phyloP scores from a whole-genome alignment of 148 eudicot species.

The Rhododendron molle region DNA sequence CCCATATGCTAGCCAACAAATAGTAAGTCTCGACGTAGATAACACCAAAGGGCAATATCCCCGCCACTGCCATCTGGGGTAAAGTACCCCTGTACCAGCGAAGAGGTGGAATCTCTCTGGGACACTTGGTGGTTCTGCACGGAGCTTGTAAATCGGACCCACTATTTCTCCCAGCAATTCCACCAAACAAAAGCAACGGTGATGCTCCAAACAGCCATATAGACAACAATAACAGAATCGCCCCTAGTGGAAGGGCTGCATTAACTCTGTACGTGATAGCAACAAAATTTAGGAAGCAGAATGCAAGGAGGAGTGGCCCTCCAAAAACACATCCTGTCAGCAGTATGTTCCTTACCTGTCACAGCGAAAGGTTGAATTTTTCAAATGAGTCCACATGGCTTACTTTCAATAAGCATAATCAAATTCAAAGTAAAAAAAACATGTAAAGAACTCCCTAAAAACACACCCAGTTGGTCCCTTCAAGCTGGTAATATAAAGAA shows the following conservation, averaged over 20 bases:
- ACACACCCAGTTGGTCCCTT: conserved; percentile 32
- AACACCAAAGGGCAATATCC: conserved; percentile 34
- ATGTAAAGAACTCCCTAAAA: background rate
- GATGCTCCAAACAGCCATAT: conserved; percentile 29
- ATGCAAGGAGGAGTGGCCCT: conserved; percentile 30
- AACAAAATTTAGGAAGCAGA: conserved; percentile 31
- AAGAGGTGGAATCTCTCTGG: conserved; percentile 27
- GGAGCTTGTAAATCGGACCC: conserved; percentile 31
- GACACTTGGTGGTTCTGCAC: conserved; percentile 32
- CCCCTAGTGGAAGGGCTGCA: conserved; percentile 29
- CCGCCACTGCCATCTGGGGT: conserved; percentile 41
- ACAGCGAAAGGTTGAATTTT: background rate
- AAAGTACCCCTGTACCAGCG: conserved; percentile 30
- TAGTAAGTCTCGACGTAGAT: conserved; percentile 28
- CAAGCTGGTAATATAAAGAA: conserved; percentile 20
- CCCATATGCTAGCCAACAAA: conserved; percentile 31
- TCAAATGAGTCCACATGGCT: background rate
- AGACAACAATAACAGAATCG: conserved; percentile 23
- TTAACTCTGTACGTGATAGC: conserved; percentile 28
- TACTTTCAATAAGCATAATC: background rate
- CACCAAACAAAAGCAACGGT: conserved; percentile 34
- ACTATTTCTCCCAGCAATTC: conserved; percentile 33
- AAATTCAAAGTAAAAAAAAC: background rate
- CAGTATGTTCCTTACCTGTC: conserved; percentile 28
- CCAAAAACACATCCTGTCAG: conserved; percentile 29